Base-by-base conservation (phyloP, 352 stramenopile species). In the Globisporangium spinosum region DNA sequence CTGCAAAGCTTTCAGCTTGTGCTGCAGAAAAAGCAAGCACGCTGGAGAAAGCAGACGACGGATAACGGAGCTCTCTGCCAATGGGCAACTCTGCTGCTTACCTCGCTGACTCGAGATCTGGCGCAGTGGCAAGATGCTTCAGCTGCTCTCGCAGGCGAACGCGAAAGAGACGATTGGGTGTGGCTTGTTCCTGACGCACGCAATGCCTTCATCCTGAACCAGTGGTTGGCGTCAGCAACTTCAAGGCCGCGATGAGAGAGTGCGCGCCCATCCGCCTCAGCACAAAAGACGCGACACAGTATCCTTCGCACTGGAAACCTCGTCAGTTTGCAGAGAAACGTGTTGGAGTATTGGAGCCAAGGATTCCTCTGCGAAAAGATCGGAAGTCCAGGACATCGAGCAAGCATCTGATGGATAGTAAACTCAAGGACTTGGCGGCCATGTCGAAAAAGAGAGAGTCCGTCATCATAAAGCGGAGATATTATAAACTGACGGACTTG, bases 1-100 rank as follows among this genome's bases (percentile, higher is more conserved):
- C 61, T 85, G 15, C 62, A 75, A 55, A 74, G 68, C 9, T 85
- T 88, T 32, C 64, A 74, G 27, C 47, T 88, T 20, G 67, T 70
- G 22, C 60, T 85, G 9, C 38, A 68, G 62, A 38, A 59, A 12
- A 64, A 51, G 23, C 40, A 27, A 54, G 75, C 72, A n/a, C 61
- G 29, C 13, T 61, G 56, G 56, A 45, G 20, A 38, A 70, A 69
- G n/a, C 64, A 59, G 57, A n/a, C 51, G 22, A 63, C 70, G 34
- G 7, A 40, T 4, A 62, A 1, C 13, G 69, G 64, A 43, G n/a
- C 45, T 63, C 22, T 38, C 0, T 7, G 13, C 15, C 45, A 65
- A 4, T 70, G 64, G 64, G n/a, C n/a, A 35, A 47, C 22, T 12
- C 22, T 12, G n/a, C 20, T 58, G 51, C 62, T 72, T 22, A 22